Evolutionary conservation across 768 basidiomycete species (phyloP).

Genomic region (Suillus subluteus): DNA sequence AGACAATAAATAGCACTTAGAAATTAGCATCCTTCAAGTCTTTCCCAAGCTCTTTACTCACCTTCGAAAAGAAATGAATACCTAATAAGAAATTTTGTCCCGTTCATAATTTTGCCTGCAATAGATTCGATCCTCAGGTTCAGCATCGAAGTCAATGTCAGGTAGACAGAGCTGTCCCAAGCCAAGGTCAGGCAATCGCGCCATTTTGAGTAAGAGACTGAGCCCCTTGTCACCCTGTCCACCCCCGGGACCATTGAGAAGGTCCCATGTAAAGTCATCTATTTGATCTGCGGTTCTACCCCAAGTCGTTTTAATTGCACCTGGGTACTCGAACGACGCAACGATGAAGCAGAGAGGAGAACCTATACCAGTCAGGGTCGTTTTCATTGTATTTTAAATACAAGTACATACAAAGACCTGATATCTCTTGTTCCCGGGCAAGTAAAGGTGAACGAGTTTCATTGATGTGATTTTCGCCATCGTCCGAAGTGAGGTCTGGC

Average conservation of each 20-base stretch:
- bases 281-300: constrained; percentile 71
- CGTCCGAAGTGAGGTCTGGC: constrained; percentile 44
- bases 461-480: constrained; percentile 19
- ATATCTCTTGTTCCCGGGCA: constrained; percentile 66
- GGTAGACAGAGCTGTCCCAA: constrained; percentile 59
- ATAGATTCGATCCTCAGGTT: constrained; percentile 16
- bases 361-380: constrained; percentile 46
- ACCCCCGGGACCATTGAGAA: constrained; percentile 51
- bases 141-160: constrained; percentile 31
- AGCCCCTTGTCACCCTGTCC: constrained; percentile 45
- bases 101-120: constrained; percentile 1
- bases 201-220: constrained; percentile 75
- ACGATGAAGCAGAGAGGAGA: constrained; percentile 79
- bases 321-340: constrained; percentile 66
- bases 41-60: constrained; percentile 5
- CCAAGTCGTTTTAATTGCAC: constrained; percentile 68
- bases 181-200: constrained; percentile 72
- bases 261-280: constrained; percentile 64
- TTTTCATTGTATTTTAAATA: constrained; percentile 1
- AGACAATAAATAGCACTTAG: background rate
- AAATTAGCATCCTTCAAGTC: background rate
- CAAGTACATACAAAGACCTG: constrained; percentile 68
- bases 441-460: constrained; percentile 44
- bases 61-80: background rate
- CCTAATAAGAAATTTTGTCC: background rate